phyloP scores from a whole-genome alignment of 768 basidiomycete genomes.

The Mrakia hoshinonis region DNA sequence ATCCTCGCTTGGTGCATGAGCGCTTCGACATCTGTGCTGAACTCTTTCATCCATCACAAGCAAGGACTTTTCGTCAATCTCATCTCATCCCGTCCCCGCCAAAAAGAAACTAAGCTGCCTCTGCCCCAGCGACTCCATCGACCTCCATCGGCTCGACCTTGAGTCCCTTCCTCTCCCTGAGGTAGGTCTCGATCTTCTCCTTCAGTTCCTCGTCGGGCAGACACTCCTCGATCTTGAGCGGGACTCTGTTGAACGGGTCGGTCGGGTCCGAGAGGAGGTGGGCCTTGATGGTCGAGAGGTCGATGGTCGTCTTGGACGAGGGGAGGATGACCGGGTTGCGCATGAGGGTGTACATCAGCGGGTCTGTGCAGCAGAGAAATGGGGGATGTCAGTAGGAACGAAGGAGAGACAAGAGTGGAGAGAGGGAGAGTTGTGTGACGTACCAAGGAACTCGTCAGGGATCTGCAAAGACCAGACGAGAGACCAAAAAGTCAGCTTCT shows the following conservation, averaged over 20 bases:
- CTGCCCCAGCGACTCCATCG: too few species aligned
- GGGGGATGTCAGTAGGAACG: not conserved
- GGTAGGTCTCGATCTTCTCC: constrained; percentile 61
- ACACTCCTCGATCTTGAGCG: constrained; percentile 70
- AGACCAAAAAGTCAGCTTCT: not conserved
- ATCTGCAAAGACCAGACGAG: constrained; percentile 43
- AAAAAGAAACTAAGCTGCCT: too few species aligned
- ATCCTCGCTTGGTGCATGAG: too few species aligned
- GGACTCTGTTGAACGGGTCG: constrained; percentile 91
- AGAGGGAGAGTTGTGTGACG: constrained; percentile 32
- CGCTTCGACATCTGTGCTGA: too few species aligned
- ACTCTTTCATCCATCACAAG: too few species aligned
- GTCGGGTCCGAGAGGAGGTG: constrained; percentile 82
- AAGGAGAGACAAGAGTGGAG: not conserved
- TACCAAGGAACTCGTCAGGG: constrained; percentile 91
- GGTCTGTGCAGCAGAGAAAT: constrained; percentile 50
- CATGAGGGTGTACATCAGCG: constrained; percentile 86
- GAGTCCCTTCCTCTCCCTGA: constrained; percentile 46
- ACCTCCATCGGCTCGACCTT: constrained; percentile 27
- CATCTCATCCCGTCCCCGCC: too few species aligned
- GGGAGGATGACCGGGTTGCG: constrained; percentile 87
- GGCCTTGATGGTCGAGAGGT: constrained; percentile 87
- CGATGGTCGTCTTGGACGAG: constrained; percentile 66
- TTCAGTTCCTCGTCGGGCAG: constrained; percentile 68
- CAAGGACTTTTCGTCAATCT: too few species aligned